Conservation (phyloP, 768 basidiomycete species). For the Lactifluus rugatus region DNA sequence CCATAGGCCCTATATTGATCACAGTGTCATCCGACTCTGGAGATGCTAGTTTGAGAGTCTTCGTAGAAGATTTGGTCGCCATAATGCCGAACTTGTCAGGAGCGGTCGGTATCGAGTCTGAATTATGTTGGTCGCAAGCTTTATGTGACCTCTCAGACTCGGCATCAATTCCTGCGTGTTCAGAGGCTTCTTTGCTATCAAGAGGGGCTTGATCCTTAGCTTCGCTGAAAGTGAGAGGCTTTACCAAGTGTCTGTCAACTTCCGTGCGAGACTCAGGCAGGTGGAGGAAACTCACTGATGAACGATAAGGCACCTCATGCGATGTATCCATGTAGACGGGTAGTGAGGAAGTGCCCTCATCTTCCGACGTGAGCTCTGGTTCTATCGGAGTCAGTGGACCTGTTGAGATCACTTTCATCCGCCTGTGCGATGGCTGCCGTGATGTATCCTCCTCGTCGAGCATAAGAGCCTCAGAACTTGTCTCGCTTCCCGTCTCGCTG, state of each 20-base stretch:
- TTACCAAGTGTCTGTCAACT: neutral
- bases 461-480: constrained; percentile 7
- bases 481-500: constrained; percentile 6
- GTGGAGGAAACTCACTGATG: constrained; percentile 1
- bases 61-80: neutral
- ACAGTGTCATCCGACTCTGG: constrained; percentile 5
- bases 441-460: constrained; percentile 17
- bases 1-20: constrained; percentile 5
- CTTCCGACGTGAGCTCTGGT: constrained; percentile 3
- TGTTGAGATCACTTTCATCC: neutral
- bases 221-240: neutral
- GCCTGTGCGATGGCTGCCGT: neutral
- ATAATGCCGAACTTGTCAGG: neutral
- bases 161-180: neutral
- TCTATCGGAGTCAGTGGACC: neutral
- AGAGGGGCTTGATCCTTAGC: neutral
- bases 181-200: neutral
- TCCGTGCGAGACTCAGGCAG: neutral
- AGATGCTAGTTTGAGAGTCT: neutral
- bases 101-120: neutral
- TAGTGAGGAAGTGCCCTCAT: neutral
- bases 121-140: neutral
- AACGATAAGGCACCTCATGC: neutral
- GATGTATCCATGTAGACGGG: constrained; percentile 15
- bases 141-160: neutral